These are phyloP conservation scores for Rhinocladiella similis DNA, from an alignment of 2,329 filamentous ascomycete species.

Conservation along the genomic window DNA sequence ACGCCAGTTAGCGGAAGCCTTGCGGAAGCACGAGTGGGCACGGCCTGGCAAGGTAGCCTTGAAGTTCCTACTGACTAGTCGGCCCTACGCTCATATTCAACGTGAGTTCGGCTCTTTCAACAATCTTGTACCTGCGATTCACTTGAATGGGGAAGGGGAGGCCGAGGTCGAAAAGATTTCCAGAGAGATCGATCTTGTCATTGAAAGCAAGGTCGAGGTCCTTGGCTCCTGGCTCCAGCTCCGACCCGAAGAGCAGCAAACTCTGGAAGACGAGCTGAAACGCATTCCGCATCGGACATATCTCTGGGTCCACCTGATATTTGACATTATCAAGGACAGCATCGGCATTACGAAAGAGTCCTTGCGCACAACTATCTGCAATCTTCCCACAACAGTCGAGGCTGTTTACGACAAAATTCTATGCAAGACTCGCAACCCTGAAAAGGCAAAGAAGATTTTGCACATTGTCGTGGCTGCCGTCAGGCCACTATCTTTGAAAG, in stretches of 20 bases:
- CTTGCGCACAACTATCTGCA: conserved; percentile 10
- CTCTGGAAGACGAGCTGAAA: neutral
- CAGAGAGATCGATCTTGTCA: conserved; percentile 28
- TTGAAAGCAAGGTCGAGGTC: conserved; percentile 15
- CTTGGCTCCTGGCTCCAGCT: neutral
- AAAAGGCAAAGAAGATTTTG: conserved; percentile 17
- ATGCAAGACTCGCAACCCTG: neutral
- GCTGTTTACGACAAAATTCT: conserved; percentile 28
- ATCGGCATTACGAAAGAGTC: conserved; percentile 10
- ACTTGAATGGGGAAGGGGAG: conserved; percentile 23
- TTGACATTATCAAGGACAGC: conserved; percentile 21
- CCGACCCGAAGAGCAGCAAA: neutral
- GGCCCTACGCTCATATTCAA: conserved; percentile 33
- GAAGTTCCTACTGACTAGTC: conserved; percentile 34
- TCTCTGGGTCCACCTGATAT: conserved; percentile 31
- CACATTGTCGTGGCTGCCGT: conserved; percentile 26
- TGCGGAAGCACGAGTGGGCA: neutral
- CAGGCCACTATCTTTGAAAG: conserved; percentile 19
- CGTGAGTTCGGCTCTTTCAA: conserved; percentile 5
- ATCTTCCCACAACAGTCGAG: conserved; percentile 21
- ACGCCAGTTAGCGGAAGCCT: conserved; percentile 8
- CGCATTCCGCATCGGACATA: conserved; percentile 32
- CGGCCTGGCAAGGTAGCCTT: neutral
- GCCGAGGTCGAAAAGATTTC: conserved; percentile 23
- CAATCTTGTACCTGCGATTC: conserved; percentile 3